These are phyloP conservation scores for Ogataea salicorniae DNA, from an alignment of 805 yeast genomes.

Conservation along the genomic window DNA sequence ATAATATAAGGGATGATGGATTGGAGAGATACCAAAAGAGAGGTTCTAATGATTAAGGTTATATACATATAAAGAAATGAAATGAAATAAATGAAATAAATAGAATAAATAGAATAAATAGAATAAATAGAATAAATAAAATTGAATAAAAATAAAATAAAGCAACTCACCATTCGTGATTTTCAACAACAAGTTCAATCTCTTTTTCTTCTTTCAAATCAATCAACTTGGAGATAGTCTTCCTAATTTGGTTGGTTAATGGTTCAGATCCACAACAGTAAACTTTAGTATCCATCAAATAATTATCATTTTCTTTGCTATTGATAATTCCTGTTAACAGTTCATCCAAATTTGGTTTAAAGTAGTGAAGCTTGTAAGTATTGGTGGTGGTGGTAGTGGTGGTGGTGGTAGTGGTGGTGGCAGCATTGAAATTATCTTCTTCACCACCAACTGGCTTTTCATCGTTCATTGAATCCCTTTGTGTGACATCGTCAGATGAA, in stretches of 20 bases:
- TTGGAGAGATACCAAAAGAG: too few species aligned
- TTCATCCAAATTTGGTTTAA: conserved; percentile 3
- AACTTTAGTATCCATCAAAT: neutral
- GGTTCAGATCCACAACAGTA: conserved; percentile 6
- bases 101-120: neutral
- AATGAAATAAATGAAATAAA: neutral
- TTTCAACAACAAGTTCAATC: conserved; percentile 5
- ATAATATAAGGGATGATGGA: too few species aligned
- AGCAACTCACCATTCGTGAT: conserved; percentile 9
- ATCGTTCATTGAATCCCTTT: neutral
- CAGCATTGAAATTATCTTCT: too few species aligned
- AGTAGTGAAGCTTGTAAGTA: neutral
- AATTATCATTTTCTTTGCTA: neutral
- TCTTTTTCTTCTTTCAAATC: neutral
- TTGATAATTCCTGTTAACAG: conserved; percentile 2
- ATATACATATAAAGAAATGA: neutral
- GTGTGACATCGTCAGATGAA: neutral
- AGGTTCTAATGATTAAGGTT: too few species aligned
- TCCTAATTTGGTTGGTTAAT: conserved; percentile 1
- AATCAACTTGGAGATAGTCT: neutral
- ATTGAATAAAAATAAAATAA: too few species aligned
- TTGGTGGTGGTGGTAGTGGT: too few species aligned
- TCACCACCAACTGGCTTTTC: neutral
- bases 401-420: too few species aligned
- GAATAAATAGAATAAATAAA: neutral